These are phyloP conservation scores for Didymellaceae sp. DNA, from an alignment of 2,329 filamentous ascomycete species.

Conservation along the genomic window DNA sequence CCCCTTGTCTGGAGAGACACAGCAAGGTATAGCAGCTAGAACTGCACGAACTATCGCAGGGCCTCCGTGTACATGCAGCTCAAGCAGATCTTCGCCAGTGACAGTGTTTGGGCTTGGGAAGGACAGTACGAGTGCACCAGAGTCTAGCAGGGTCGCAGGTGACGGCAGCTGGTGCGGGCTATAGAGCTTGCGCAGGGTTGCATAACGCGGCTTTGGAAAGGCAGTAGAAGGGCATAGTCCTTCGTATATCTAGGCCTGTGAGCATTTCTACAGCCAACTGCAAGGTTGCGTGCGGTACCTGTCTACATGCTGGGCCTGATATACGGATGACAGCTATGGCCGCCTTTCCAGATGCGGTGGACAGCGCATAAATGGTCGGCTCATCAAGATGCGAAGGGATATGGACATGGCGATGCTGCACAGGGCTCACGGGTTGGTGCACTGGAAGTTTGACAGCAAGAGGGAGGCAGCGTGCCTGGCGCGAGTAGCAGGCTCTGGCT, in stretches of 20 bases:
- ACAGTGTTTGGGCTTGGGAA: constrained; percentile 83
- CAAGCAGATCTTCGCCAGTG: constrained; percentile 90
- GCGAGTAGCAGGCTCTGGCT: not conserved
- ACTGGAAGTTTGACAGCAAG: constrained; percentile 6
- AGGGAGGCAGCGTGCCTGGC: not conserved
- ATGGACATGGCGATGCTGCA: constrained; percentile 24
- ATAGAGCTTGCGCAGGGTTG: constrained; percentile 76
- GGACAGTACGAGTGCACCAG: constrained; percentile 79
- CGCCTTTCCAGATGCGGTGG: constrained; percentile 81
- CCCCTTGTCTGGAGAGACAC: constrained; percentile 27
- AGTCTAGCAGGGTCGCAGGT: constrained; percentile 67
- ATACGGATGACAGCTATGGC: constrained; percentile 91
- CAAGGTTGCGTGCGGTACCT: constrained; percentile 55
- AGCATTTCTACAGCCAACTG: not conserved
- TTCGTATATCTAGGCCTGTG: constrained; percentile 65
- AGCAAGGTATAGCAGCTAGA: constrained; percentile 73
- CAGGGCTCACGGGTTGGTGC: constrained; percentile 23
- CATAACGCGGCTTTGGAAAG: constrained; percentile 66
- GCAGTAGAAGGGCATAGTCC: constrained; percentile 63
- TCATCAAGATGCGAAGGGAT: constrained; percentile 30
- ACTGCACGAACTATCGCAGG: constrained; percentile 88
- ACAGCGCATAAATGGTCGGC: constrained; percentile 87
- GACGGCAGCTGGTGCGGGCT: constrained; percentile 56
- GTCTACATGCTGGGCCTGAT: constrained; percentile 77
- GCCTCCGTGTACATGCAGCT: constrained; percentile 94